Base-by-base conservation (phyloP, 192 early-diverging fungal species). In the Allomyces javanicus region DNA sequence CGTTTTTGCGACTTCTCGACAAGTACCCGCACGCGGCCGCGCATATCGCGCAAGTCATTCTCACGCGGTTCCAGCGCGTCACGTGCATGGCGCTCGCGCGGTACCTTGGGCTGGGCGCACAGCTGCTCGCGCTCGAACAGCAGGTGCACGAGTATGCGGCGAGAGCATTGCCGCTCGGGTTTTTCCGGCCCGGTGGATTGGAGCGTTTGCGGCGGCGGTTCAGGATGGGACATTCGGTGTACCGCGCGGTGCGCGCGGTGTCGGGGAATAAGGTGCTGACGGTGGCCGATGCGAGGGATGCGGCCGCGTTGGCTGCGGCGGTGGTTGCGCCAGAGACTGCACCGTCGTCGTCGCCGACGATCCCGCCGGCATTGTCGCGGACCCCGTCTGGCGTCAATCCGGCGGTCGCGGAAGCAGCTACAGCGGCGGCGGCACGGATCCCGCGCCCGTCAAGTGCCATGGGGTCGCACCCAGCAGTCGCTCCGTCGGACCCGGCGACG, bases 51-150 rank as follows among this genome's bases (percentile, higher is more conserved):
- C 96, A 94, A 68, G 93, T 96, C 19, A 94, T 99, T 67, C 70
- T 99, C 68, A 92, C 92, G 1, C 83, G 96, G 40, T 90, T 99
- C 68, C 91, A 97, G 74, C 83, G 96, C 1, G 94, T 96, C 50
- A 97, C 96, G 0, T 84, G 93, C 72, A 78, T 90, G 70, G 93
- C 92, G 4, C 83, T 94, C 65, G 86, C 91, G 70, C 81, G 86
- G 65, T 97, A 95, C 67, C 79, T 96, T 1, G 90, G 89, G 10
- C 71, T 96, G 61, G 87, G 88, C 5, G 83, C 87, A 63, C 92
- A 96, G 67, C 80, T 97, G 2, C 62, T 63, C 62, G 62, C 62
- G 12, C 11, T 63, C 23, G 23, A 27, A 19, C 62, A 63, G 62
- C 62, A 63, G 14, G n/a, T 63, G 12, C 62, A 63, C 62, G 23